phyloP scores from a whole-genome alignment of 352 stramenopile species.

The Globisporangium canariense region DNA sequence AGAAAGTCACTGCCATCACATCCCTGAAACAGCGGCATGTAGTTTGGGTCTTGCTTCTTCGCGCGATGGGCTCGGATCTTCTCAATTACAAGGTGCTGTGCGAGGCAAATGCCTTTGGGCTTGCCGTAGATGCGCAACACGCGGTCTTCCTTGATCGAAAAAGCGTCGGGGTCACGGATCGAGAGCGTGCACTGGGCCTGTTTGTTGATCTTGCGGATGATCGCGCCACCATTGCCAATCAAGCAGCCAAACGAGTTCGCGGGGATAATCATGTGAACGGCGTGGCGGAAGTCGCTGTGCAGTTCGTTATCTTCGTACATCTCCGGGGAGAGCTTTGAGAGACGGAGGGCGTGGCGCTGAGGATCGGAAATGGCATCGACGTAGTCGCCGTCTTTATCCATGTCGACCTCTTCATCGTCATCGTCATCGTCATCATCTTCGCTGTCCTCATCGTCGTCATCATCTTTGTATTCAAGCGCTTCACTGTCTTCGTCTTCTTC shows the following conservation, averaged over 20 bases:
- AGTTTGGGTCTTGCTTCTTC: constrained; percentile 48
- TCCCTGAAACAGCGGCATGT: constrained; percentile 34
- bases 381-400: neutral
- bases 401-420: neutral
- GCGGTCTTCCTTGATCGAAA: constrained; percentile 45
- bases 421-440: neutral
- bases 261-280: constrained; percentile 66
- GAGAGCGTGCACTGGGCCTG: constrained; percentile 52
- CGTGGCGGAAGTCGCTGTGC: constrained; percentile 50
- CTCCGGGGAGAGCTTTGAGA: constrained; percentile 26
- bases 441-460: neutral
- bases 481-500: neutral
- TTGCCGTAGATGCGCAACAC: constrained; percentile 61
- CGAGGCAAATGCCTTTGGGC: constrained; percentile 52
- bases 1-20: constrained; percentile 15
- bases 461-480: neutral
- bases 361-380: neutral
- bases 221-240: constrained; percentile 43
- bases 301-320: constrained; percentile 60
- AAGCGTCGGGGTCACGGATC: constrained; percentile 33
- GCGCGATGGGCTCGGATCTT: constrained; percentile 44
- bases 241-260: constrained; percentile 43
- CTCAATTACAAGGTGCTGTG: constrained; percentile 58
- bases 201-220: constrained; percentile 46
- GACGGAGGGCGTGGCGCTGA: neutral